These are phyloP conservation scores for Diaporthe vaccinii DNA, from an alignment of 2,329 filamentous ascomycete species.

Conservation along the genomic window DNA sequence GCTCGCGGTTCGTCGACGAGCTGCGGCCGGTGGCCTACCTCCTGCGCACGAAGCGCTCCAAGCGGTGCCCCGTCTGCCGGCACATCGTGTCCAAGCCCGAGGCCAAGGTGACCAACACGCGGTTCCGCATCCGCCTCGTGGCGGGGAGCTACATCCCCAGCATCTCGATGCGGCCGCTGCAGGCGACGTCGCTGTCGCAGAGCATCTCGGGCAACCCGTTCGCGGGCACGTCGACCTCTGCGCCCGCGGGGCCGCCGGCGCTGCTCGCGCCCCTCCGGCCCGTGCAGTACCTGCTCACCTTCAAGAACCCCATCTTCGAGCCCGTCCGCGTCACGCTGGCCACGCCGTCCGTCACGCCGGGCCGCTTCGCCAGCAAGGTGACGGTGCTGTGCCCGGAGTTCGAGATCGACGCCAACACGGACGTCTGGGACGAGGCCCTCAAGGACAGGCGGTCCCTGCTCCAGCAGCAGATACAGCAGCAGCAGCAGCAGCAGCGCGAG, in stretches of 20 bases:
- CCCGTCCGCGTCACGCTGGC: conserved; percentile 88
- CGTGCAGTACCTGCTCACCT: conserved; percentile 87
- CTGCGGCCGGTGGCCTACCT: conserved; percentile 86
- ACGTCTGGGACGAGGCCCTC: conserved; percentile 88
- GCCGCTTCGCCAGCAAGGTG: conserved; percentile 81
- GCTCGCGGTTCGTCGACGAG: conserved; percentile 74
- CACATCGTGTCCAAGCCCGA: conserved; percentile 97
- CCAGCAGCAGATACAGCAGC: conserved; percentile 46
- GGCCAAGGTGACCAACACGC: conserved; percentile 86
- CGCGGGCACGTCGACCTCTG: conserved; percentile 34
- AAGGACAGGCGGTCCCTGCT: conserved; percentile 59
- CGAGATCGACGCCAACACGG: conserved; percentile 92
- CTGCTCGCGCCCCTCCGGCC: conserved; percentile 71
- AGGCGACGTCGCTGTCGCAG: conserved; percentile 45
- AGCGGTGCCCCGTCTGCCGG: conserved; percentile 91
- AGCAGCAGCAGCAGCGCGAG: conserved; percentile 52
- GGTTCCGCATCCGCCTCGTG: conserved; percentile 92
- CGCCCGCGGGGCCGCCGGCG: conserved; percentile 28
- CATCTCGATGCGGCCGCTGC: conserved; percentile 78
- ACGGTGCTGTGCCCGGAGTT: conserved; percentile 96
- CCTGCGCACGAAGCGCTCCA: conserved; percentile 91
- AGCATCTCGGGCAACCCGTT: conserved; percentile 38
- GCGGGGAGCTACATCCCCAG: conserved; percentile 90
- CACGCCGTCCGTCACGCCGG: conserved; percentile 83
- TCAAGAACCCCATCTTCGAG: conserved; percentile 96